Evolutionary conservation across 768 basidiomycete genomes (phyloP).

Genomic region (Russula brevipes): DNA sequence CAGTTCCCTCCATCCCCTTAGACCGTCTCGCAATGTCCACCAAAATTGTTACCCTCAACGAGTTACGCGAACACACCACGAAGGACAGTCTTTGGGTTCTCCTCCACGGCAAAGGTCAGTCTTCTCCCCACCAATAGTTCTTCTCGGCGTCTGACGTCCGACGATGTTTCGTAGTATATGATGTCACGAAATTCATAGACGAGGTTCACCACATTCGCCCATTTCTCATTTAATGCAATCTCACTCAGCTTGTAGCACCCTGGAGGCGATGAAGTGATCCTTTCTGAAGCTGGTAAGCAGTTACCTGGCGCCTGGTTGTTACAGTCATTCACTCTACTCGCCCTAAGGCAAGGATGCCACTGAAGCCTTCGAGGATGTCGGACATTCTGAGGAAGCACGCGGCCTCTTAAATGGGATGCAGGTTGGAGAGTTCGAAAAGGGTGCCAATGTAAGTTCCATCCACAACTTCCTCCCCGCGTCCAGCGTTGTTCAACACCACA

Average conservation of each 20-base stretch:
- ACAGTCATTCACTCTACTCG: slow-evolving; percentile 4
- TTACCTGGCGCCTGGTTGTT: background rate
- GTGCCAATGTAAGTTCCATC: slow-evolving; percentile 34
- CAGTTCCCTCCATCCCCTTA: slow-evolving; percentile 10
- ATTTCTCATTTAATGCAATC: background rate
- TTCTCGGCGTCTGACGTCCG: slow-evolving; percentile 25
- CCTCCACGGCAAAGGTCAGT: slow-evolving; percentile 76
- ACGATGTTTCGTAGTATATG: slow-evolving; percentile 61
- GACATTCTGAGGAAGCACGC: slow-evolving; percentile 98
- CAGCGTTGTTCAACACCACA: background rate
- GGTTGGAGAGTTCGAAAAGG: slow-evolving; percentile 70
- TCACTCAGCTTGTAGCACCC: slow-evolving; percentile 59
- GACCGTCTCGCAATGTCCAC: slow-evolving; percentile 29
- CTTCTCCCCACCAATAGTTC: slow-evolving; percentile 7
- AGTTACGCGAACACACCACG: slow-evolving; percentile 70
- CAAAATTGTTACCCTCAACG: slow-evolving; percentile 62
- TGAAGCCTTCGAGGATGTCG: slow-evolving; percentile 98
- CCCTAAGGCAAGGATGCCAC: slow-evolving; percentile 85
- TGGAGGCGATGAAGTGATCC: slow-evolving; percentile 95
- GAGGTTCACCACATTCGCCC: slow-evolving; percentile 49
- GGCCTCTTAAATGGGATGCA: slow-evolving; percentile 84
- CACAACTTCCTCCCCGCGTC: background rate
- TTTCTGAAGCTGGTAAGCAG: slow-evolving; percentile 79
- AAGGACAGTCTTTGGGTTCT: slow-evolving; percentile 79
- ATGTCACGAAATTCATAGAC: slow-evolving; percentile 90